Base-by-base conservation (phyloP, 2,329 filamentous ascomycete species). In the Sordariomycetes sp. region DNA sequence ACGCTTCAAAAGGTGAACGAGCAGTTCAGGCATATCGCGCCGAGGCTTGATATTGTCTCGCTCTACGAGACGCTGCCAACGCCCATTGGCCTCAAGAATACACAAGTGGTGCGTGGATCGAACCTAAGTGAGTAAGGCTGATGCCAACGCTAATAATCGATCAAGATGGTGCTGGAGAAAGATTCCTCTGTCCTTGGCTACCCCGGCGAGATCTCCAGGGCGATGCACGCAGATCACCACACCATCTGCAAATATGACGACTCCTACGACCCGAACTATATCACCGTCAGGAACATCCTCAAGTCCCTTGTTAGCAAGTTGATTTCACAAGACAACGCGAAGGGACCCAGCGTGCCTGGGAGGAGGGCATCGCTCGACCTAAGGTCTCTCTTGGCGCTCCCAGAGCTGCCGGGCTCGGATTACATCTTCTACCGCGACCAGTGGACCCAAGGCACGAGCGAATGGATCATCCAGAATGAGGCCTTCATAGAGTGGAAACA, bases 61-160 rank as follows among this genome's bases (percentile, higher is more conserved):
- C 72, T 72, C 58, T 72, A 68, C 37, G 70, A 72, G 55, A 71
- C 70, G 1, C 32, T 8, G 10, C 16, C 12, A 1, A 54, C 53
- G 1, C 16, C 8, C 1, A 8, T 54, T 14, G 5, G 1, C 25
- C 14, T 32, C 1, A 35, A 68, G 3, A 59, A 61, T 25, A 67
- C 60, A 32, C 66, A 60, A 20, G 22, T 68, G 4, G 62, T 62
- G 0, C 12, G 64, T 34, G 52, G 58, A 3, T 3, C 40, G 5
- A 10, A 46, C 40, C 35, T 37, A 8, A 14, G 35, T 14, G 35
- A 37, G 35, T 37, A 8, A 14, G 35, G 7, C 35, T 37, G 35
- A 14, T 14, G 14, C 14, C 14, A 37, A 37, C 35, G 14, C 35
- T 14, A 14, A 14, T 37, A 37, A 7, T 37, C 35, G 7, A 52